Evolutionary conservation across 352 stramenopile genomes (phyloP).

Genomic region (Lagenidium giganteum): DNA sequence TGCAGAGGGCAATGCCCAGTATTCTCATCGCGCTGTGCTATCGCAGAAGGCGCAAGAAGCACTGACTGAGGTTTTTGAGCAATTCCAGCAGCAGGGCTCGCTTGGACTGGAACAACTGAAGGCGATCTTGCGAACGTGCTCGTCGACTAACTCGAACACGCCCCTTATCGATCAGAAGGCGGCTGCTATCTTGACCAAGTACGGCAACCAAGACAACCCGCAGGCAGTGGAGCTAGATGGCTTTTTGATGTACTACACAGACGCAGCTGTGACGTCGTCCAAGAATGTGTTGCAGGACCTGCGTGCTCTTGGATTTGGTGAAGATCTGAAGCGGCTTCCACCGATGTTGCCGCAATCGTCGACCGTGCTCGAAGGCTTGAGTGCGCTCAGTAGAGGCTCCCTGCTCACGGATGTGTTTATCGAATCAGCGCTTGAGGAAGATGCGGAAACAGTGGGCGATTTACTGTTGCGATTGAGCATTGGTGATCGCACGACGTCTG

Average conservation of each 20-base stretch:
- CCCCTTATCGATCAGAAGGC: slow-evolving; percentile 61
- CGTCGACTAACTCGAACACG: too few relatives aligned
- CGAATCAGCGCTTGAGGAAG: slow-evolving; percentile 81
- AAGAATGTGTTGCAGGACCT: slow-evolving; percentile 82
- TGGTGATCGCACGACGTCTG: slow-evolving; percentile 49
- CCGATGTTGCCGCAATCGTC: slow-evolving; percentile 22
- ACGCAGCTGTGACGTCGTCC: slow-evolving; percentile 59
- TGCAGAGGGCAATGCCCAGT: slow-evolving; percentile 59
- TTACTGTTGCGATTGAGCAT: slow-evolving; percentile 68
- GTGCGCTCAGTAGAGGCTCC: slow-evolving; percentile 48
- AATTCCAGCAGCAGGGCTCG: slow-evolving; percentile 59
- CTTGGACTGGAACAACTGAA: slow-evolving; percentile 58
- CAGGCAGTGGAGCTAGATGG: slow-evolving; percentile 60
- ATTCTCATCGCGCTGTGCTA: slow-evolving; percentile 59
- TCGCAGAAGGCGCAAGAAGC: slow-evolving; percentile 71
- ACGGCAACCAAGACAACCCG: slow-evolving; percentile 37
- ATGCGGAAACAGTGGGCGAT: slow-evolving; percentile 76
- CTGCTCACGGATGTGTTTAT: slow-evolving; percentile 81
- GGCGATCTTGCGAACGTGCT: slow-evolving; percentile 66
- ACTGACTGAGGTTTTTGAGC: slow-evolving; percentile 71
- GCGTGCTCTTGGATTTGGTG: slow-evolving; percentile 73
- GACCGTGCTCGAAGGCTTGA: slow-evolving; percentile 44
- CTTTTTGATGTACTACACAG: slow-evolving; percentile 81
- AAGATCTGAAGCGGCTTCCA: slow-evolving; percentile 62
- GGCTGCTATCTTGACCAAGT: slow-evolving; percentile 61